Conservation (phyloP, 768 basidiomycete genomes). For the Suillus sp. region DNA sequence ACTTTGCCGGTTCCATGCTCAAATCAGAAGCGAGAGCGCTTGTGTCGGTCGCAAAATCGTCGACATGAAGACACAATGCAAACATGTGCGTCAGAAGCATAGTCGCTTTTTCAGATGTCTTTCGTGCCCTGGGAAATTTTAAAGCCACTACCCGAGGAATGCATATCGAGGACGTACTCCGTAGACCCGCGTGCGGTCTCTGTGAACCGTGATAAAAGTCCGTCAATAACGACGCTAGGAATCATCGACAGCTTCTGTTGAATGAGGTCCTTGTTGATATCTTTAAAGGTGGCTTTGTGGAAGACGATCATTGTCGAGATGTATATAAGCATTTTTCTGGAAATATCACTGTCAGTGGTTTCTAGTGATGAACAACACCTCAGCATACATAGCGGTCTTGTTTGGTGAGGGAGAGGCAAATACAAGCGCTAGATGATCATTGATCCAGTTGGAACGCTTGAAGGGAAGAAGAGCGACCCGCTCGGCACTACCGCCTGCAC, state of each 20-base stretch:
- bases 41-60: constrained; percentile 75
- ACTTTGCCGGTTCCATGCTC: constrained; percentile 66
- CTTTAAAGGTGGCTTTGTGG: constrained; percentile 44
- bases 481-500: constrained; percentile 49
- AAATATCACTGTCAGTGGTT: constrained; percentile 13
- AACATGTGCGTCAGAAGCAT: constrained; percentile 79
- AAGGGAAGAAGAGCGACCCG: constrained; percentile 61
- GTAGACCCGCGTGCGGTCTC: constrained; percentile 70
- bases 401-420: constrained; percentile 50
- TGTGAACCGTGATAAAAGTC: constrained; percentile 77
- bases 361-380: constrained; percentile 6
- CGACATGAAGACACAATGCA: constrained; percentile 76
- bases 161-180: constrained; percentile 46
- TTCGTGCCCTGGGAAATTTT: constrained; percentile 39
- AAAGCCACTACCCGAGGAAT: background rate
- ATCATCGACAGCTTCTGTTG: constrained; percentile 58
- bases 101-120: constrained; percentile 71
- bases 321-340: constrained; percentile 76
- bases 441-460: constrained; percentile 68
- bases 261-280: constrained; percentile 52
- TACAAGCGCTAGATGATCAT: constrained; percentile 54
- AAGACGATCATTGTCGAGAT: constrained; percentile 83
- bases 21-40: constrained; percentile 73
- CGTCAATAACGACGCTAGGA: constrained; percentile 69
- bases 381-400: constrained; percentile 61